These are phyloP conservation scores for Plasmopara muralis DNA, from an alignment of 352 stramenopile genomes.

Conservation along the genomic window DNA sequence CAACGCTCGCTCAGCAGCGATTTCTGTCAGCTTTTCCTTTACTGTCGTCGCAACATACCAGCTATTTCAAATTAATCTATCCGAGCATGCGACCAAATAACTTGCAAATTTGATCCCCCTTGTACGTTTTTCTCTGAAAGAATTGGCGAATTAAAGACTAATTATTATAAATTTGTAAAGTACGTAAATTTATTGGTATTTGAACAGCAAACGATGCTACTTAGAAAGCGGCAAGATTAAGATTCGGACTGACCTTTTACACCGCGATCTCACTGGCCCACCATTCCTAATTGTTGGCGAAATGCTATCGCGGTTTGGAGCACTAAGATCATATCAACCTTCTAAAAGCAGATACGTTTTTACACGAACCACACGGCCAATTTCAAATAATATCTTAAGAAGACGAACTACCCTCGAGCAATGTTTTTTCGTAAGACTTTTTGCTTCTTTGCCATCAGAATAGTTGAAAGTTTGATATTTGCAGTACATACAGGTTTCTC, in stretches of 20 bases:
- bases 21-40: too few relatives aligned
- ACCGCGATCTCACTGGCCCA: not conserved
- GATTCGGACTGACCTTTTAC: too few relatives aligned
- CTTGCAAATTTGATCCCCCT: too few relatives aligned
- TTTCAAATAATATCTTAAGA: conserved; percentile 5
- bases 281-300: not conserved
- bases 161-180: too few relatives aligned
- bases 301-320: conserved; percentile 2
- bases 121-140: too few relatives aligned
- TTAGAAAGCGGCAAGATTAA: too few relatives aligned
- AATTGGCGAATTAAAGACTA: too few relatives aligned
- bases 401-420: not conserved
- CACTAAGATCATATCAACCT: conserved; percentile 6
- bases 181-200: too few relatives aligned
- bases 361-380: conserved; percentile 3
- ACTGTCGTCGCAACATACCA: too few relatives aligned
- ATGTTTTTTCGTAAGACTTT: not conserved
- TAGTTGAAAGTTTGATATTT: not conserved
- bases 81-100: too few relatives aligned
- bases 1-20: not conserved
- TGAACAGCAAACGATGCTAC: too few relatives aligned
- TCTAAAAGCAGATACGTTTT: conserved; percentile 2
- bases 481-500: not conserved
- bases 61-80: too few relatives aligned
- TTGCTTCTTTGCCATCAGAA: not conserved